Evolutionary conservation across 352 stramenopile genomes (phyloP).

Genomic region (Phytophthora sp.): DNA sequence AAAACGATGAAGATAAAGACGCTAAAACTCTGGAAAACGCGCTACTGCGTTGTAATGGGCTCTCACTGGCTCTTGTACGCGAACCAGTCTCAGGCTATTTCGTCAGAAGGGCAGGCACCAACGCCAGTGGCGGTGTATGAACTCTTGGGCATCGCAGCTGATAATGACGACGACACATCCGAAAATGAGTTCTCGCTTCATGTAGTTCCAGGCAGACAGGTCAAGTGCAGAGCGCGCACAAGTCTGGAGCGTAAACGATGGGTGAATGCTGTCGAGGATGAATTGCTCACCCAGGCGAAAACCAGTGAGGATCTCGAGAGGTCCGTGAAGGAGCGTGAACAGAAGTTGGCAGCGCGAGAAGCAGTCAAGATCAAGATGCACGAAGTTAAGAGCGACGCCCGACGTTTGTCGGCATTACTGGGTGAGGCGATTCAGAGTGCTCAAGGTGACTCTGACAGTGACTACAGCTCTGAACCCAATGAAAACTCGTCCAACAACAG

Average conservation of each 20-base stretch:
- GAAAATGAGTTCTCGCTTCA: constrained; percentile 30
- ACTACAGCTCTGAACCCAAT: constrained; percentile 34
- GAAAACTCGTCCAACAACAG: constrained; percentile 24
- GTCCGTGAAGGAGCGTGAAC: constrained; percentile 43
- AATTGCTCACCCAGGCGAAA: constrained; percentile 34
- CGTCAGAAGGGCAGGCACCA: constrained; percentile 18
- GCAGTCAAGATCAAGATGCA: constrained; percentile 61
- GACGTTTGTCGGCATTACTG: constrained; percentile 52
- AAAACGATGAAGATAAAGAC: constrained; percentile 37
- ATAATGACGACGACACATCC: constrained; percentile 17
- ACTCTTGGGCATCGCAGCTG: constrained; percentile 38
- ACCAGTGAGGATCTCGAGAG: constrained; percentile 43
- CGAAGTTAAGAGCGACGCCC: constrained; percentile 53
- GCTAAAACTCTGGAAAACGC: constrained; percentile 50
- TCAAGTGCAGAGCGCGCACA: constrained; percentile 65
- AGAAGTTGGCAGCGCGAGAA: constrained; percentile 45
- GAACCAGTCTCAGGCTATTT: constrained; percentile 58
- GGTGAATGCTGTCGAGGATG: constrained; percentile 70
- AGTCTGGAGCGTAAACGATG: constrained; percentile 74
- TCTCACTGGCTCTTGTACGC: constrained; percentile 78
- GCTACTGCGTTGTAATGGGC: constrained; percentile 77
- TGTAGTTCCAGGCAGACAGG: constrained; percentile 30
- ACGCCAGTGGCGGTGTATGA: constrained; percentile 62
- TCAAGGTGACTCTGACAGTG: constrained; percentile 21
- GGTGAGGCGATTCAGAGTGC: constrained; percentile 53